These are phyloP conservation scores for Cladobotryum mycophilum DNA, from an alignment of 2,329 filamentous ascomycete species.

Conservation along the genomic window DNA sequence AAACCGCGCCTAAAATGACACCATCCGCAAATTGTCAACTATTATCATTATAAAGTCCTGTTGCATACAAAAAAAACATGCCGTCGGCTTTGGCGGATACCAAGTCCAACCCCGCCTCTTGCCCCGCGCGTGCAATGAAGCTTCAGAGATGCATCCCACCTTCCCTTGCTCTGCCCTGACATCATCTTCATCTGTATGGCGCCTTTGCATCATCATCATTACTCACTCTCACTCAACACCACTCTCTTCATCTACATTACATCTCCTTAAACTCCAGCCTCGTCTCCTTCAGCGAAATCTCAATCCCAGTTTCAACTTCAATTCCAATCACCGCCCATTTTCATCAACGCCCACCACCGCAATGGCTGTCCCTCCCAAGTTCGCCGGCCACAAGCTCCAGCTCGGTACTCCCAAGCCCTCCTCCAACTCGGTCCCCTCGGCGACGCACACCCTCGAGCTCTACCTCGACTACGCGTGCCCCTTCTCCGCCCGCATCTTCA, in stretches of 20 bases:
- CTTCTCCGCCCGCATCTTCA: slow-evolving; percentile 63
- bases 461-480: slow-evolving; percentile 91
- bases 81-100: neutral
- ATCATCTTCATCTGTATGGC: slow-evolving; percentile 6
- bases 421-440: slow-evolving; percentile 31
- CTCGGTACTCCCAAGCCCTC: slow-evolving; percentile 34
- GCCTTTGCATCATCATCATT: neutral
- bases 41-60: too few species aligned
- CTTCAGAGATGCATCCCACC: neutral
- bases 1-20: too few species aligned
- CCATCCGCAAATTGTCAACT: too few species aligned
- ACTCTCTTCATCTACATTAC: too few species aligned
- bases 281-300: too few species aligned
- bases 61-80: neutral
- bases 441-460: slow-evolving; percentile 55
- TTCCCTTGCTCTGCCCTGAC: slow-evolving; percentile 8
- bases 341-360: neutral
- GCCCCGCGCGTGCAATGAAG: too few species aligned
- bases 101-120: neutral
- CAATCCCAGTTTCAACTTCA: too few species aligned
- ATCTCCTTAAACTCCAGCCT: too few species aligned
- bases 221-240: neutral
- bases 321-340: too few species aligned
- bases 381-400: slow-evolving; percentile 63
- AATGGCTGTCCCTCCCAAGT: slow-evolving; percentile 74